phyloP scores from a whole-genome alignment of 805 yeast genomes.

The Suhomyces kilbournensis region DNA sequence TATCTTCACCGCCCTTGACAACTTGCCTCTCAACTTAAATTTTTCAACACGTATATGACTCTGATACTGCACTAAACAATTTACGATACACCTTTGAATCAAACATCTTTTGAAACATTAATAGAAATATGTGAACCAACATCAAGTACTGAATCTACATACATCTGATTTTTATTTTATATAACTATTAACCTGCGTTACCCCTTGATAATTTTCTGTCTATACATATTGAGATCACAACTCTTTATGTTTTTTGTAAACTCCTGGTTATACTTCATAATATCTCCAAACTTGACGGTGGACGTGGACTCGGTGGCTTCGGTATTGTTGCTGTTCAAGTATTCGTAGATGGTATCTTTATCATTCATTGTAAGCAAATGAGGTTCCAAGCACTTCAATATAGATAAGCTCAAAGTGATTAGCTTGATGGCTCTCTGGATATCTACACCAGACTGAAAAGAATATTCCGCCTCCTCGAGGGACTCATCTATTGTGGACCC shows the following conservation, averaged over 20 bases:
- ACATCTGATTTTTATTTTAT: too few relatives aligned
- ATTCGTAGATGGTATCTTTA: slow-evolving; percentile 30
- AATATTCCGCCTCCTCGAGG: not conserved
- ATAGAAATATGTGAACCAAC: too few relatives aligned
- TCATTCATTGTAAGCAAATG: slow-evolving; percentile 21
- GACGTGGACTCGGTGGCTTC: not conserved
- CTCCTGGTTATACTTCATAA: slow-evolving; percentile 9
- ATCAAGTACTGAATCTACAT: too few relatives aligned
- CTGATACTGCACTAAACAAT: too few relatives aligned
- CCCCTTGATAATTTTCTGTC: not conserved
- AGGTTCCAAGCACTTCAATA: slow-evolving; percentile 36
- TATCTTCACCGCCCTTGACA: too few relatives aligned
- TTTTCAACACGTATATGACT: too few relatives aligned
- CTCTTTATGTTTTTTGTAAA: slow-evolving; percentile 4
- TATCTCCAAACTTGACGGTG: slow-evolving; percentile 9
- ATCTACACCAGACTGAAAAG: not conserved
- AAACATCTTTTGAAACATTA: too few relatives aligned
- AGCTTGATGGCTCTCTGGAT: slow-evolving; percentile 24
- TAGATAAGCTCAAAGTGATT: slow-evolving; percentile 30
- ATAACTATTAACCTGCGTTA: too few relatives aligned
- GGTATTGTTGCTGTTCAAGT: slow-evolving; percentile 8
- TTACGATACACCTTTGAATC: too few relatives aligned
- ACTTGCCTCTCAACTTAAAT: too few relatives aligned
- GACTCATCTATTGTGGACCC: not conserved
- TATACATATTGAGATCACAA: not conserved